phyloP scores from a whole-genome alignment of 768 basidiomycete species.

The Boletus rufocinnamomeus region DNA sequence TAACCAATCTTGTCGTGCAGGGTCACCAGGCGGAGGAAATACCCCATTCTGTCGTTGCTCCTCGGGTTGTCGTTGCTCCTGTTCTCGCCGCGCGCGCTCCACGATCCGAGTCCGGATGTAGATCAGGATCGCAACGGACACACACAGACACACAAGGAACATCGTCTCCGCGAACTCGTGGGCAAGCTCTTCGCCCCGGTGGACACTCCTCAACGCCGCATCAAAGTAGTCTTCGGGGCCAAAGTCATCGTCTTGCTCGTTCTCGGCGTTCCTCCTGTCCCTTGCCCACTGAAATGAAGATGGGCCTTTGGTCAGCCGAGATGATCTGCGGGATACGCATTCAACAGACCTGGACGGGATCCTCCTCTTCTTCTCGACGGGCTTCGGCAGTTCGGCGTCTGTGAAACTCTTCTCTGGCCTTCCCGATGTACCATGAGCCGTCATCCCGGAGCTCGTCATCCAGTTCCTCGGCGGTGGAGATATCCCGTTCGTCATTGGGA shows the following conservation, averaged over 20 bases:
- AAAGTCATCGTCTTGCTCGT: conserved; percentile 71
- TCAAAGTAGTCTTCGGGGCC: conserved; percentile 86
- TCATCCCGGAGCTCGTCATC: conserved; percentile 44
- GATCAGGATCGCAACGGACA: conserved; percentile 71
- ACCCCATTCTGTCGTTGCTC: conserved; percentile 42
- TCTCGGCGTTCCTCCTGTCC: conserved; percentile 69
- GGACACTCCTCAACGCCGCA: conserved; percentile 57
- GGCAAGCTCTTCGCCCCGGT: conserved; percentile 60
- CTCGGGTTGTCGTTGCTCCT: conserved; percentile 45
- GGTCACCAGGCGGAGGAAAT: conserved; percentile 66
- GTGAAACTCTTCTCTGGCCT: conserved; percentile 77
- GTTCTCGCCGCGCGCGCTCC: conserved; percentile 68
- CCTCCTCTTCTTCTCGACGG: conserved; percentile 58
- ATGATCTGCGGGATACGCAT: neutral
- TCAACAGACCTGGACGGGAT: conserved; percentile 66
- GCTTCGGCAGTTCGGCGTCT: conserved; percentile 49
- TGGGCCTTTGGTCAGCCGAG: conserved; percentile 6
- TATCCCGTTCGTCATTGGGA: conserved; percentile 3
- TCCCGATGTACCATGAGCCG: conserved; percentile 81
- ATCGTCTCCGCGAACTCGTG: conserved; percentile 83
- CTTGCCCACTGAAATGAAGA: conserved; percentile 64
- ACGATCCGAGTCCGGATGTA: conserved; percentile 80
- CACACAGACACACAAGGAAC: conserved; percentile 71
- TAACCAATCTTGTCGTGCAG: conserved; percentile 66
- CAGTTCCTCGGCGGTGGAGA: conserved; percentile 24